Evolutionary conservation across 495 filamentous ascomycete species (phyloP), one percentile per base, ranked within the genome.

Genomic region (Endocarpon pusillum): DNA sequence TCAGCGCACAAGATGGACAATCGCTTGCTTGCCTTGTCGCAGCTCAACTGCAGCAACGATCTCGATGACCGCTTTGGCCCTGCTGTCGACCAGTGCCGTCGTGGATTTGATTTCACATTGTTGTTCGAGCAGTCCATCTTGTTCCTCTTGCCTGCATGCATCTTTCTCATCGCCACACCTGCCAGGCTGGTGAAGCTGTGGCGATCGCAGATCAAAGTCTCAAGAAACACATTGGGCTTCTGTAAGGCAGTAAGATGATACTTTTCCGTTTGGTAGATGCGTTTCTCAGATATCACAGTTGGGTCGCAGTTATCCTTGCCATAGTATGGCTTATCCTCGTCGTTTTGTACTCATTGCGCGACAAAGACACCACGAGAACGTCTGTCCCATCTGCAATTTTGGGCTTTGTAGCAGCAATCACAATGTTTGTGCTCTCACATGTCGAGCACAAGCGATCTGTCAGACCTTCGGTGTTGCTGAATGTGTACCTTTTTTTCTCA

Each of bases 121-220:
- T 45, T 66, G 19, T 75, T 75, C 37, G 67, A 78, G 44, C 61
- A 73, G 37, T 51, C 55, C 1, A 60, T 76, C 30, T 53, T 73
- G 12, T 53, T 57, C 6, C 52, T 71, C 5, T 45, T 68, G 4
- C 69, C 69, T 3, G 52, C 64, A 14, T 43, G 49, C 3, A 29
- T 70, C 16, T 52, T 74, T 18, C 45, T 75, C 19, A 40, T 67
- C 14, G 17, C 60, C n/a, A 45, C 53, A 15, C 61, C 66, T 9
- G 47, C 57, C 14, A 66, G 68, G 12, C 35, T 67, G 2, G 47
- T 53, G 35, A 59, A 57, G 34, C 57, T 73, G 0, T 46, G 47
- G 7, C 53, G 52, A 33, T 57, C 53, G 42, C 39, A 50, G 4
- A 53, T 44, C 46, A 71, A 73, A 42, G 62, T 71, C 9, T n/a